These are phyloP conservation scores for Penicillium bialowiezense DNA, from an alignment of 495 filamentous ascomycete genomes.

Conservation along the genomic window DNA sequence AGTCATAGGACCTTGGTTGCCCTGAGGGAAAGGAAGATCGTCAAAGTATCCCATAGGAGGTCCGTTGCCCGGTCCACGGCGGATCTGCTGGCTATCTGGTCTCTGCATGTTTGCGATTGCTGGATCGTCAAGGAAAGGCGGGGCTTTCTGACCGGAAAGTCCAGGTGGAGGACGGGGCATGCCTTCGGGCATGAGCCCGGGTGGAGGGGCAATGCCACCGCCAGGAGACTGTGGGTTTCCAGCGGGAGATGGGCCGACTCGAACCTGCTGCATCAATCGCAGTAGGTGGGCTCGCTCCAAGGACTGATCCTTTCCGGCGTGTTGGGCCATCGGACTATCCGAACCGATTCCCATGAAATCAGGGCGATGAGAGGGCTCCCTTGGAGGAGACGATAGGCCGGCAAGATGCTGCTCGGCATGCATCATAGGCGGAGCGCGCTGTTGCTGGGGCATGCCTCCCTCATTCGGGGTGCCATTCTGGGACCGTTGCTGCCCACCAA, in stretches of 20 bases:
- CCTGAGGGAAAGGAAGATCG: constrained; percentile 38
- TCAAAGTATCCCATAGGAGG: constrained; percentile 48
- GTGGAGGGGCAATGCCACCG: constrained; percentile 31
- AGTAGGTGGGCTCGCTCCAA: constrained; percentile 50
- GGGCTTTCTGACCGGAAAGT: constrained; percentile 34
- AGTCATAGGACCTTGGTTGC: constrained; percentile 34
- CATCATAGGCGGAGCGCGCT: constrained; percentile 27
- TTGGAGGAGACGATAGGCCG: constrained; percentile 34
- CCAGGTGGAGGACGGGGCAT: constrained; percentile 47
- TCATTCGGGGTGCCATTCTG: constrained; percentile 42
- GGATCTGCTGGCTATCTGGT: constrained; percentile 42
- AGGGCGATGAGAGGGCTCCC: constrained; percentile 28
- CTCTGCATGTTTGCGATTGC: constrained; percentile 48
- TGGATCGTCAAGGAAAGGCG: constrained; percentile 45
- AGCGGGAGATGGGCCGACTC: constrained; percentile 30
- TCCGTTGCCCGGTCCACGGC: constrained; percentile 36
- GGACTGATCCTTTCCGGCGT: constrained; percentile 31
- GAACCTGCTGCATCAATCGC: constrained; percentile 52
- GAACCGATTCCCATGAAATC: constrained; percentile 31
- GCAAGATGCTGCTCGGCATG: constrained; percentile 34
- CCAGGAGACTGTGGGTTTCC: constrained; percentile 33
- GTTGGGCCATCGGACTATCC: constrained; percentile 31
- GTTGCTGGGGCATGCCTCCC: constrained; percentile 23
- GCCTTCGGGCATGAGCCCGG: constrained; percentile 44
- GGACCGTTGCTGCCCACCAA: constrained; percentile 53